These are phyloP conservation scores for Rhodotorula glutinis DNA, from an alignment of 1,284 basidiomycete genomes.

Conservation along the genomic window DNA sequence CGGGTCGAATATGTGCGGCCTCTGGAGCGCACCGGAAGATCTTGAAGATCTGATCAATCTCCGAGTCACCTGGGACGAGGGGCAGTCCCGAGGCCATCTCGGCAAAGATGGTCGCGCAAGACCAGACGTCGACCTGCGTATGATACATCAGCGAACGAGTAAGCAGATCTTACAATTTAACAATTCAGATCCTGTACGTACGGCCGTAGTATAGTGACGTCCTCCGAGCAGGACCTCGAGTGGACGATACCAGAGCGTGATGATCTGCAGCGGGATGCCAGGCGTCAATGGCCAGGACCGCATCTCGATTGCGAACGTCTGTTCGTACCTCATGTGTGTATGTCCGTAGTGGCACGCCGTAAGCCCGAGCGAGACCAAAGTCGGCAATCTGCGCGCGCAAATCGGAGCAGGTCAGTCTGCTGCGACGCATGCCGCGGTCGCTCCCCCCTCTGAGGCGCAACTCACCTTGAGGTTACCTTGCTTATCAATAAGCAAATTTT, in stretches of 20 bases:
- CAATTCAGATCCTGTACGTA: constrained; percentile 15
- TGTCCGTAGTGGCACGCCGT: constrained; percentile 94
- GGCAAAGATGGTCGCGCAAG: constrained; percentile 89
- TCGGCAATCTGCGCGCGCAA: constrained; percentile 63
- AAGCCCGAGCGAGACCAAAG: constrained; percentile 93
- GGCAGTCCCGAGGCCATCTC: constrained; percentile 68
- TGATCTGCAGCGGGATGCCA: constrained; percentile 62
- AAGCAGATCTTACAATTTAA: no score
- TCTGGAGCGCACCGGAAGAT: constrained; percentile 74
- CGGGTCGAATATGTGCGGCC: not conserved
- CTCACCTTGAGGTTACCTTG: constrained; percentile 73
- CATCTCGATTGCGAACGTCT: not conserved
- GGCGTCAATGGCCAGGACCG: no score
- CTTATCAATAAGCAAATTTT: constrained; percentile 92
- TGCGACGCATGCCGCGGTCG: no score
- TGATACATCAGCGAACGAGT: no score
- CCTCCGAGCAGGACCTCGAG: constrained; percentile 95
- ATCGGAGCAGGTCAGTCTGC: not conserved
- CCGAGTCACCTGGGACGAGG: constrained; percentile 95
- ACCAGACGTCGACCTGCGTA: constrained; percentile 90
- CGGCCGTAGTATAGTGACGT: constrained; percentile 84
- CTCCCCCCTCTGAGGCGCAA: no score
- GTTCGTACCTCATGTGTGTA: constrained; percentile 91
- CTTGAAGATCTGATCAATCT: constrained; percentile 99
- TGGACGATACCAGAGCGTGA: constrained; percentile 97